A percentile compares a stretch with the other conserved stretches of the same genome.
Conservation (phyloP, 75 land plant genomes). For the Gnetum montanum region DNA sequence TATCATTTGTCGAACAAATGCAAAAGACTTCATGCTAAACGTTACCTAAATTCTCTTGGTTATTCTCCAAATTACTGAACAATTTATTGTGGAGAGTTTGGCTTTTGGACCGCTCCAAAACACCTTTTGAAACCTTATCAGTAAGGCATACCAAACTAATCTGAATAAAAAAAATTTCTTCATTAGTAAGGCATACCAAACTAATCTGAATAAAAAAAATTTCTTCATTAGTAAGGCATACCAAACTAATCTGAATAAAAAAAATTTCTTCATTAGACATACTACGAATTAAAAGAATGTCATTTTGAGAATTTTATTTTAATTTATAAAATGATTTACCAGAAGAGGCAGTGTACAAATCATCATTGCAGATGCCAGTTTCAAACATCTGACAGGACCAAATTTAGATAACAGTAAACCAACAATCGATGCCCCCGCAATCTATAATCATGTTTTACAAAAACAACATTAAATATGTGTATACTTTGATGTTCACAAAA, state of each 20-base stretch:
- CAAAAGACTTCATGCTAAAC: too few species aligned
- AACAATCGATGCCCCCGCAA: constrained; percentile 80
- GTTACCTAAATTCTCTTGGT: constrained; percentile 21
- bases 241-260: constrained; percentile 47
- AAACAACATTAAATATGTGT: background rate
- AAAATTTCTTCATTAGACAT: constrained; percentile 11
- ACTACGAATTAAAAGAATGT: background rate
- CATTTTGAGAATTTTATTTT: background rate
- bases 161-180: constrained; percentile 47
- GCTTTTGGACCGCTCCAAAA: constrained; percentile 62
- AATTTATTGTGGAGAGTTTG: constrained; percentile 17
- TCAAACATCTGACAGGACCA: constrained; percentile 67
- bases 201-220: constrained; percentile 39
- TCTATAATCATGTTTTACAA: constrained; percentile 31
- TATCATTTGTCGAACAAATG: too few species aligned
- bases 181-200: constrained; percentile 60
- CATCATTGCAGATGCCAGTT: constrained; percentile 73
- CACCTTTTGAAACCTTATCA: constrained; percentile 75
- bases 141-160: constrained; percentile 50
- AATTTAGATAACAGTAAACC: constrained; percentile 77
- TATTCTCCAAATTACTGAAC: background rate
- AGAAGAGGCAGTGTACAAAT: constrained; percentile 63
- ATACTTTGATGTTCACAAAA: background rate
- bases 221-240: constrained; percentile 56
- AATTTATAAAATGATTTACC: too few species aligned